These are phyloP conservation scores for Candida manassasensis DNA, from an alignment of 805 yeast species.

Conservation along the genomic window DNA sequence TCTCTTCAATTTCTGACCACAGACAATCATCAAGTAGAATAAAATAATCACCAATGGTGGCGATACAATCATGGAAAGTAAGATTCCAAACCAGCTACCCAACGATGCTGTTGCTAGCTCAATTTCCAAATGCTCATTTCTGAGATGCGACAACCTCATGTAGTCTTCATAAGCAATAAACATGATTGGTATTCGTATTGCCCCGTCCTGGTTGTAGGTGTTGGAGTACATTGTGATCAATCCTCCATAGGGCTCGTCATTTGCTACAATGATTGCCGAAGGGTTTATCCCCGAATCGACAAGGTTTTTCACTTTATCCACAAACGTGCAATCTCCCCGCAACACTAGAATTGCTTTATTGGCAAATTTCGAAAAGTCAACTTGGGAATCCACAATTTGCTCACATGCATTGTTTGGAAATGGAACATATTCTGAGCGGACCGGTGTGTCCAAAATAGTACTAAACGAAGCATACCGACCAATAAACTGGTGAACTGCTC, in stretches of 20 bases:
- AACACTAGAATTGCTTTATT: slow-evolving; percentile 26
- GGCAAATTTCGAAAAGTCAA: slow-evolving; percentile 11
- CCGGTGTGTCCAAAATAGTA: slow-evolving; percentile 22
- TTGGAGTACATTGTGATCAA: slow-evolving; percentile 53
- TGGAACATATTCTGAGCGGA: slow-evolving; percentile 22
- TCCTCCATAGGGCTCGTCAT: slow-evolving; percentile 42
- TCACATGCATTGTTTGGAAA: slow-evolving; percentile 29
- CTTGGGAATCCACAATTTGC: slow-evolving; percentile 4
- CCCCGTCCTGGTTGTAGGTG: slow-evolving; percentile 36
- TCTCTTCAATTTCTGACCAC: slow-evolving; percentile 23
- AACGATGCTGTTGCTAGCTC: slow-evolving; percentile 28
- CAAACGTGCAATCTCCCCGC: slow-evolving; percentile 55
- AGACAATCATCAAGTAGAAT: slow-evolving; percentile 28
- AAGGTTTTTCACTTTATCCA: slow-evolving; percentile 44
- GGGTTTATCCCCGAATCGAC: slow-evolving; percentile 37
- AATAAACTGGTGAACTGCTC: slow-evolving; percentile 15
- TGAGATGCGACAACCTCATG: slow-evolving; percentile 11
- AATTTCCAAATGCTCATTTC: slow-evolving; percentile 10
- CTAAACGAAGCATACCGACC: slow-evolving; percentile 42
- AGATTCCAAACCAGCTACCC: slow-evolving; percentile 34
- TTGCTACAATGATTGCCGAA: slow-evolving; percentile 51
- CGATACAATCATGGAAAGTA: slow-evolving; percentile 39
- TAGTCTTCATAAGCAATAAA: slow-evolving; percentile 47
- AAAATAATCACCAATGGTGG: slow-evolving; percentile 37
- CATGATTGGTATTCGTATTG: slow-evolving; percentile 44